Evolutionary conservation across 768 basidiomycete species (phyloP).

Genomic region (Mycena latifolia): DNA sequence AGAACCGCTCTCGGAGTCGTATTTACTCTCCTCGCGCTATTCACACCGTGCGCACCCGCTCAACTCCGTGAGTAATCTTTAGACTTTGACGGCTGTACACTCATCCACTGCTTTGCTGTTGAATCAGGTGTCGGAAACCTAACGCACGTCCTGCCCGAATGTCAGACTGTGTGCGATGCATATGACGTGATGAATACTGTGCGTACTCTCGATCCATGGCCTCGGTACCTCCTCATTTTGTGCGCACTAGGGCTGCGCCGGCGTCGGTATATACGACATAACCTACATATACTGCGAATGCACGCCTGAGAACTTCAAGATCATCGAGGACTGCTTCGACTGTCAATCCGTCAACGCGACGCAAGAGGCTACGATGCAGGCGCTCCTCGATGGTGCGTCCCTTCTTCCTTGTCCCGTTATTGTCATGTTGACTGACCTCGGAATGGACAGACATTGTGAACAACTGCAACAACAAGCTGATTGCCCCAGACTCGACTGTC

Average conservation of each 20-base stretch:
- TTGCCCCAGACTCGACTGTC: constrained; percentile 26
- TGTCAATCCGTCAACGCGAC: constrained; percentile 34
- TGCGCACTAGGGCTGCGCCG: constrained; percentile 22
- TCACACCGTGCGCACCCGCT: constrained; percentile 10
- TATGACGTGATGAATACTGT: constrained; percentile 33
- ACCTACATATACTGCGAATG: constrained; percentile 37
- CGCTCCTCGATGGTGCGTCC: constrained; percentile 31
- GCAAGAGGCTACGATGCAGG: constrained; percentile 28
- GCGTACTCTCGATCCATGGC: not conserved
- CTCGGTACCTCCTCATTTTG: not conserved
- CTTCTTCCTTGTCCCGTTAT: no score
- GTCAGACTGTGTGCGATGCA: constrained; percentile 22
- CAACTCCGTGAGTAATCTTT: constrained; percentile 18
- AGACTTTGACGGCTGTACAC: not conserved
- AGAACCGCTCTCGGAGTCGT: constrained; percentile 3
- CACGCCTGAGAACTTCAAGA: constrained; percentile 30
- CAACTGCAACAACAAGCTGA: not conserved
- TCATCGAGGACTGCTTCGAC: constrained; percentile 33
- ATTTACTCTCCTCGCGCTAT: not conserved
- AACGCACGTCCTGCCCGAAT: constrained; percentile 32
- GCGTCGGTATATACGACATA: constrained; percentile 33
- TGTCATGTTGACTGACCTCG: not conserved
- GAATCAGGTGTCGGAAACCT: constrained; percentile 32
- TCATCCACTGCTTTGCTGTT: not conserved
- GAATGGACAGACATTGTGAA: no score